Evolutionary conservation across 805 yeast species (phyloP), one percentile per base, ranked within the genome.

Genomic region (Saturnispora kantuleensis): DNA sequence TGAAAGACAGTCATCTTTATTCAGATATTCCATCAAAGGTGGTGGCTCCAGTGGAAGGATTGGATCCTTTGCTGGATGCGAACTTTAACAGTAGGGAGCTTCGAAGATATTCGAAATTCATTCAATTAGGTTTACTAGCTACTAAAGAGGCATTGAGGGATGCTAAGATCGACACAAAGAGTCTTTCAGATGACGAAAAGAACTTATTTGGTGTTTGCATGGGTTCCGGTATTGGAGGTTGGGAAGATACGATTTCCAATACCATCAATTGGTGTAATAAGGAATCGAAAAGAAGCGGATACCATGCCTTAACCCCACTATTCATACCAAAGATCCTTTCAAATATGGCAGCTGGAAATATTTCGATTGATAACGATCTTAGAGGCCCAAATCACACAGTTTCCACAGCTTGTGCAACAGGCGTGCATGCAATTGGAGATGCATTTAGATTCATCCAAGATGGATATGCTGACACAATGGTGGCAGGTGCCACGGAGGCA

Each of bases 391-490:
- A 84, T 36, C 96, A 89, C 57, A 69, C 95, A 0, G 93, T 79
- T 0, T 76, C 95, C 2, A 88, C 97, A 0, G 98, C 98, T 1
- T 93, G 99, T 67, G 95, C 99, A 4, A 88, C 98, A 0, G 99
- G 99, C 0, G 75, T 83, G 28, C 94, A 93, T 57, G 75, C 96
- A 0, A 81, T 93, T 39, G 97, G 97, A 3, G 99, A 93, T 58
- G 97, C 96, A 0, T 75, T 71, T 52, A 76, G 89, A 55, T 81
- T 89, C 54, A 85, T 93, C 47, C 66, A 71, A 48, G 79, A 79
- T 45, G 94, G 85, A 4, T 82, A 84, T 64, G 86, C 90, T 10
- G 81, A 88, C 52, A 85, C 82, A 4, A 84, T 89, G 79, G 70
- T 93, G 9, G 93, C 95, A 8, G 98, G 98, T n/a, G 95, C 96